A percentile compares a stretch with the other conserved stretches of the same genome.
phyloP scores from a whole-genome alignment of 2,329 filamentous ascomycete species.

The Rhexocercosporidium sp. region DNA sequence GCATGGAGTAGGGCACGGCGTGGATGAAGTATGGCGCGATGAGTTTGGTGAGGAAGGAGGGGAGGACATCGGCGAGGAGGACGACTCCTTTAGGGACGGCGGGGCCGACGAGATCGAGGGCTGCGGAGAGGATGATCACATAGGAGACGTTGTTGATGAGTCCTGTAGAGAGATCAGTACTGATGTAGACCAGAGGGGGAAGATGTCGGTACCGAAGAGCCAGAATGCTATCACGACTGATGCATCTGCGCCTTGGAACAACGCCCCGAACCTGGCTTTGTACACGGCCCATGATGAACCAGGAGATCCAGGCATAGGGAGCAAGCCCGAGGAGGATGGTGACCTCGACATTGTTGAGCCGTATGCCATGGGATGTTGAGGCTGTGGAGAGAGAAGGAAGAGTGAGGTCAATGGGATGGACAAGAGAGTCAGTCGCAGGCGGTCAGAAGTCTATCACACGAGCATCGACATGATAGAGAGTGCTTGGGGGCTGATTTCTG shows the following conservation, averaged over 20 bases:
- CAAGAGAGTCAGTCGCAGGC: not conserved
- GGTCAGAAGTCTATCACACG: slow-evolving; percentile 9
- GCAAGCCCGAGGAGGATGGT: slow-evolving; percentile 43
- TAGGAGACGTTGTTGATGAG: slow-evolving; percentile 98
- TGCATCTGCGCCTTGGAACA: slow-evolving; percentile 71
- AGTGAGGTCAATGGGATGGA: not conserved
- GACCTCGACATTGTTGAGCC: slow-evolving; percentile 32
- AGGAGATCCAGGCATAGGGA: slow-evolving; percentile 63
- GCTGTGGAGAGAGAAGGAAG: not conserved
- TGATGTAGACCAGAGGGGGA: slow-evolving; percentile 6
- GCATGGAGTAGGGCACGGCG: slow-evolving; percentile 76
- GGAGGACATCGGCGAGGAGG: slow-evolving; percentile 89
- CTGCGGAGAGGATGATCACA: slow-evolving; percentile 93
- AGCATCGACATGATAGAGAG: slow-evolving; percentile 15
- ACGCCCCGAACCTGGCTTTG: slow-evolving; percentile 63
- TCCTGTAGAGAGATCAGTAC: slow-evolving; percentile 54
- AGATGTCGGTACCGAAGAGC: slow-evolving; percentile 75
- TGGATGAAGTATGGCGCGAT: slow-evolving; percentile 94
- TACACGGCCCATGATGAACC: slow-evolving; percentile 77
- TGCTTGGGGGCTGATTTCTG: not conserved
- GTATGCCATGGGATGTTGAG: slow-evolving; percentile 14
- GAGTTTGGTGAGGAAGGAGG: slow-evolving; percentile 87
- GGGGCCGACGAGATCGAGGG: slow-evolving; percentile 91
- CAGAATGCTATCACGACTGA: slow-evolving; percentile 84
- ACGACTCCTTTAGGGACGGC: slow-evolving; percentile 88